Evolutionary conservation across 352 stramenopile species (phyloP).

Genomic region (Globisporangium perplexum): DNA sequence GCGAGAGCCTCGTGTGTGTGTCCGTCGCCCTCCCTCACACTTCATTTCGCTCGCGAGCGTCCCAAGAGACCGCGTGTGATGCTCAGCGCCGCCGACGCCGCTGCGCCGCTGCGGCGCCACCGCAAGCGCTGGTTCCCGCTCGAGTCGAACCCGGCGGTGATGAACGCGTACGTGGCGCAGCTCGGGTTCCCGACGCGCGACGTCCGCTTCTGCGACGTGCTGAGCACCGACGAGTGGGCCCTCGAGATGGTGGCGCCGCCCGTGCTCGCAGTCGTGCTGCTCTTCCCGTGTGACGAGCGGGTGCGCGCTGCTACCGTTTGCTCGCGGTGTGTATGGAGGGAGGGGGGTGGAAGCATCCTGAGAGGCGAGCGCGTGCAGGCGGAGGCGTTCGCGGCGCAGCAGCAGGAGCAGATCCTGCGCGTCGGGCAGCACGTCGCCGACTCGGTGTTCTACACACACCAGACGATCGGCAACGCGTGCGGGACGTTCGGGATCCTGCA

Average conservation of each 20-base stretch:
- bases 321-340: neutral
- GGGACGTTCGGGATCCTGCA: slow-evolving; percentile 96
- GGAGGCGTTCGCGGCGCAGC: slow-evolving; percentile 69
- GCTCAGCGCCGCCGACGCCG: no score
- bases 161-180: slow-evolving; percentile 93
- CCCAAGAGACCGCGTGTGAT: no score
- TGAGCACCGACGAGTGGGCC: slow-evolving; percentile 95
- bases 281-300: slow-evolving; percentile 93
- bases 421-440: slow-evolving; percentile 70
- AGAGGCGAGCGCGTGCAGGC: slow-evolving; percentile 20
- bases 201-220: slow-evolving; percentile 93
- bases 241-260: slow-evolving; percentile 94
- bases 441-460: slow-evolving; percentile 90
- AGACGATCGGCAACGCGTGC: slow-evolving; percentile 96
- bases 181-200: slow-evolving; percentile 87
- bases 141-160: slow-evolving; percentile 94
- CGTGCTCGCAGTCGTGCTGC: slow-evolving; percentile 91
- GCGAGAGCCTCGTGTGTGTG: no score
- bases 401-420: slow-evolving; percentile 59
- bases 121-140: slow-evolving; percentile 85
- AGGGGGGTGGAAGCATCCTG: neutral
- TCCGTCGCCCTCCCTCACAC: no score
- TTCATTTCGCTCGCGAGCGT: no score
- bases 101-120: slow-evolving; percentile 3
- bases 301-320: slow-evolving; percentile 28